phyloP scores from a whole-genome alignment of 495 filamentous ascomycete genomes.

The Xylona heveae region DNA sequence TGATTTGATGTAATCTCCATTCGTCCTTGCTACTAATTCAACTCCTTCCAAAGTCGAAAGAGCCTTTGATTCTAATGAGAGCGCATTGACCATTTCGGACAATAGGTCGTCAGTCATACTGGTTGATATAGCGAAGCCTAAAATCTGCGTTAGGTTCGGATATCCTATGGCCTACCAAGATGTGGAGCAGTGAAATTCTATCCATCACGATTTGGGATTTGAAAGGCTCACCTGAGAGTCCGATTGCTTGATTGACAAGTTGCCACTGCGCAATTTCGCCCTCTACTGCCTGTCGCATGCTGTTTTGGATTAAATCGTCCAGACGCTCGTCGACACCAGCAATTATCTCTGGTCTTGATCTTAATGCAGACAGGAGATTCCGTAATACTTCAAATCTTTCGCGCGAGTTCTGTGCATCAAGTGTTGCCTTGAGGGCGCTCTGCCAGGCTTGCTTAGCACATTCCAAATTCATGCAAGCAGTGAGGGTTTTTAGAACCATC shows the following conservation, averaged over 20 bases:
- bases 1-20: constrained; percentile 10
- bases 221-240: constrained; percentile 5
- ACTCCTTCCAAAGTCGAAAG: constrained; percentile 14
- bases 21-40: constrained; percentile 12
- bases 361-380: constrained; percentile 14
- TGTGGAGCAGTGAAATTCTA: not conserved
- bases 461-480: too few relatives aligned
- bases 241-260: constrained; percentile 8
- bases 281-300: constrained; percentile 5
- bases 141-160: not conserved
- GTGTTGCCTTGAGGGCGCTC: constrained; percentile 9
- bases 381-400: constrained; percentile 12
- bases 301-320: constrained; percentile 12
- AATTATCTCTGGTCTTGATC: constrained; percentile 7
- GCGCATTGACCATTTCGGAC: constrained; percentile 12
- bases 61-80: constrained; percentile 13
- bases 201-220: not conserved
- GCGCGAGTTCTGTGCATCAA: constrained; percentile 10
- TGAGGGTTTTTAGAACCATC: too few relatives aligned
- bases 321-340: constrained; percentile 9
- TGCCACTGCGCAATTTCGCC: constrained; percentile 9
- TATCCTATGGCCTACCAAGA: too few relatives aligned
- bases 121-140: not conserved
- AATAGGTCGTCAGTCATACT: constrained; percentile 4
- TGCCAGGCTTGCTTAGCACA: constrained; percentile 12